These are phyloP conservation scores for Phytophthora pini DNA, from an alignment of 352 stramenopile genomes.

Conservation along the genomic window DNA sequence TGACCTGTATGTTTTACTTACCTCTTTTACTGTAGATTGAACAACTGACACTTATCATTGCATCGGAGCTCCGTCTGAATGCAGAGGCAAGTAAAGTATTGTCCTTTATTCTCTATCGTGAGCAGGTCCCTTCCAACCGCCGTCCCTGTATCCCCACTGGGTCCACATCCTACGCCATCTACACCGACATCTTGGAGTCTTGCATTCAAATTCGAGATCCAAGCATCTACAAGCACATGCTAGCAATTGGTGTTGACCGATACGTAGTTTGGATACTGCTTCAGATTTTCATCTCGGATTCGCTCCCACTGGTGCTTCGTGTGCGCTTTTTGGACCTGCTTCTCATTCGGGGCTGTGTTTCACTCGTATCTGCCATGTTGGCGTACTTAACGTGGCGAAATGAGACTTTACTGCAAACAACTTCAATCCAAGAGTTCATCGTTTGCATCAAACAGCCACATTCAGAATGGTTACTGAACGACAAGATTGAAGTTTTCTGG, in stretches of 20 bases:
- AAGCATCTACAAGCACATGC: constrained; percentile 50
- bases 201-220: constrained; percentile 45
- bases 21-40: constrained; percentile 12
- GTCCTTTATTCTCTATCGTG: constrained; percentile 59
- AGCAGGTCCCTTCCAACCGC: constrained; percentile 52
- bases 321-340: constrained; percentile 57
- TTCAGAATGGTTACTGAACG: constrained; percentile 43
- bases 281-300: constrained; percentile 38
- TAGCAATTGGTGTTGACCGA: constrained; percentile 37
- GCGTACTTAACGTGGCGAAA: constrained; percentile 46
- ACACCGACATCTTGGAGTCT: constrained; percentile 50
- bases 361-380: constrained; percentile 50
- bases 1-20: not conserved
- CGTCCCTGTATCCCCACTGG: constrained; percentile 50
- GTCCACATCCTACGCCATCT: constrained; percentile 42
- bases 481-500: constrained; percentile 58
- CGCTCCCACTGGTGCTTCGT: constrained; percentile 44
- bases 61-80: constrained; percentile 44
- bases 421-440: constrained; percentile 30
- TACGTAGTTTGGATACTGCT: constrained; percentile 49
- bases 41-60: constrained; percentile 38
- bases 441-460: constrained; percentile 34
- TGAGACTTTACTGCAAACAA: constrained; percentile 38
- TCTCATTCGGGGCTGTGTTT: constrained; percentile 51
- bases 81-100: constrained; percentile 49